A percentile compares a stretch with the other conserved stretches of the same genome.
Evolutionary conservation across 768 basidiomycete genomes (phyloP).

Genomic region (Lactifluus pinguis): DNA sequence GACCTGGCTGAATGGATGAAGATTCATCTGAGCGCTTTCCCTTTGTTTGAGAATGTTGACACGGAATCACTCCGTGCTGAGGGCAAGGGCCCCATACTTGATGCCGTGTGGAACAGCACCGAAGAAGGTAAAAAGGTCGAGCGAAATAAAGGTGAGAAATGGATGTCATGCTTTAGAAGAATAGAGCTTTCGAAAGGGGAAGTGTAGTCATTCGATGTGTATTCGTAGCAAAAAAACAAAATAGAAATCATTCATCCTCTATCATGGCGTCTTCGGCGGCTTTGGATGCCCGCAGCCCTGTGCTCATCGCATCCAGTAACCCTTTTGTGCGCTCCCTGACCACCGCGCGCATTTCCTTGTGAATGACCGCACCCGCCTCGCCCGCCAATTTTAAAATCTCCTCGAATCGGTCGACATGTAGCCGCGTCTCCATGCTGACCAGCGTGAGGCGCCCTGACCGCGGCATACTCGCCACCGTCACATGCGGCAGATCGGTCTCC

Average conservation of each 20-base stretch:
- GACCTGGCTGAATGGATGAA: slow-evolving; percentile 97
- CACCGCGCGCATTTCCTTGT: slow-evolving; percentile 74
- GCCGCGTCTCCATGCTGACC: slow-evolving; percentile 87
- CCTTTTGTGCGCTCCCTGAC: slow-evolving; percentile 52
- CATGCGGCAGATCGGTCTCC: slow-evolving; percentile 81
- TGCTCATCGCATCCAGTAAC: slow-evolving; percentile 56
- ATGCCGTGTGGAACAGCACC: slow-evolving; percentile 75
- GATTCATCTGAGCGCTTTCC: slow-evolving; percentile 77
- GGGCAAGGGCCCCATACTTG: slow-evolving; percentile 70
- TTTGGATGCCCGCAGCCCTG: slow-evolving; percentile 26
- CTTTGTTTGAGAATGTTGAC: slow-evolving; percentile 73
- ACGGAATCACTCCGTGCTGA: slow-evolving; percentile 67
- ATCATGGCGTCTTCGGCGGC: slow-evolving; percentile 15
- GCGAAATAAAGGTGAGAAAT: slow-evolving; percentile 84
- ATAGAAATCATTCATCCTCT: slow-evolving; percentile 2
- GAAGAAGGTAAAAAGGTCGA: slow-evolving; percentile 98
- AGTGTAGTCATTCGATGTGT: background rate
- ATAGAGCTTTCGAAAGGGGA: slow-evolving; percentile 26
- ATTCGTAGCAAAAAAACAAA: background rate
- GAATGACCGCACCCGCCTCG: slow-evolving; percentile 69
- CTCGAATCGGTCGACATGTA: slow-evolving; percentile 88
- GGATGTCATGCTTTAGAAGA: slow-evolving; percentile 83
- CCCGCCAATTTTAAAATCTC: slow-evolving; percentile 76
- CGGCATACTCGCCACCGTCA: slow-evolving; percentile 87
- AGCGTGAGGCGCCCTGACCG: slow-evolving; percentile 78